Base-by-base conservation (phyloP, 2,329 filamentous ascomycete species). In the Microsporum ferrugineum region DNA sequence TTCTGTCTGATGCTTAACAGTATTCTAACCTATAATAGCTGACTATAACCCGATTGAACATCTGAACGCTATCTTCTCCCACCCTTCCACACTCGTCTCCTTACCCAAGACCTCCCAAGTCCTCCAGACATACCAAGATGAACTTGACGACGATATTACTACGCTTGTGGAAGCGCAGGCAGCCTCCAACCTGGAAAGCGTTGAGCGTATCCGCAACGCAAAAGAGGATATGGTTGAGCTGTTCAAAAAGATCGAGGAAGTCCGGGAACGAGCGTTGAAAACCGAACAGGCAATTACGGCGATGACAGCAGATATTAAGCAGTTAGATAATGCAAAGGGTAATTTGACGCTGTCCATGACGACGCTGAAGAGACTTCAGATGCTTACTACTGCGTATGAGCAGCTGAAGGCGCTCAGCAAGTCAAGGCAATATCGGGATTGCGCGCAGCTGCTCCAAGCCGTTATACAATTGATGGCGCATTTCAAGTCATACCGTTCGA, bases 231-330 rank as follows among this genome's bases (percentile, higher is more conserved):
- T 99, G 64, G 88, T 88, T 17, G 86, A 88, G 67, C 84, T 99
- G 43, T 96, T 99, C 79, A 85, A 86, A 69, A 95, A 95, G 77
- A 96, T 99, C 73, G 92, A 97, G 73, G 88, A 86, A 66, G 92
- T 99, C 60, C 88, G 91, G 60, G 87, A 87, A 68, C 85, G 92
- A 59, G 94, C 94, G 41, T 84, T 95, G 68, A 86, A 91, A 79
- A 97, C 94, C 23, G 94, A 99, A 75, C 87, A 91, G 72, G 88
- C 91, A 66, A 99, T 99, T 71, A 96, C 92, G 55, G 91, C 91
- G 67, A 99, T 99, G 94, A 99, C 94, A 63, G 91, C 94, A 62
- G 94, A 99, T 71, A 99, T 99, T 73, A 99, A 99, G 78, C 86
- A 92, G 66, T 82, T 99, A 65, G 94, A 99, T 75, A 89, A 88